phyloP scores from a whole-genome alignment of 2,329 filamentous ascomycete genomes.

The Pseudocercospora crystallina region DNA sequence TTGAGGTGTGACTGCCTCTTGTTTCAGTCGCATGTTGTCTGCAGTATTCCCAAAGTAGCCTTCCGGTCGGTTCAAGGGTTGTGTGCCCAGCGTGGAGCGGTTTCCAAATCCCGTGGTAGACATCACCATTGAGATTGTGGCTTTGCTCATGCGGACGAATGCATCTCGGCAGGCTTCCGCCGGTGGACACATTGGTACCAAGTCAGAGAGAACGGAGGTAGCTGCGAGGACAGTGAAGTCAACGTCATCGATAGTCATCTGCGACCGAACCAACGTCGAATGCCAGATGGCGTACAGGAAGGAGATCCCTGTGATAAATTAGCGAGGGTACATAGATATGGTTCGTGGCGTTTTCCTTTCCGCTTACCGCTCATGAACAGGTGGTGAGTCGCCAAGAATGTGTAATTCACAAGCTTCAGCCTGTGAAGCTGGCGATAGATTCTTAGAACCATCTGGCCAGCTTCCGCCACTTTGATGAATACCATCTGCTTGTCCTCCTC shows the following conservation, averaged over 20 bases:
- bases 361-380: constrained; percentile 86
- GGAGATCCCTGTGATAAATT: constrained; percentile 62
- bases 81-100: constrained; percentile 31
- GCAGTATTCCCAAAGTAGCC: constrained; percentile 27
- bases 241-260: constrained; percentile 90
- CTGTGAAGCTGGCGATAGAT: constrained; percentile 88
- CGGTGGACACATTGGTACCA: constrained; percentile 92
- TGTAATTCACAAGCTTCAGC: constrained; percentile 89
- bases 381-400: constrained; percentile 91
- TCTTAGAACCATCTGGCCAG: constrained; percentile 86
- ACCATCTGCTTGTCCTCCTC: constrained; percentile 85
- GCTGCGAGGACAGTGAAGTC: constrained; percentile 93
- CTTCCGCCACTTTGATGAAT: constrained; percentile 91
- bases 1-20: constrained; percentile 4
- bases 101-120: constrained; percentile 72
- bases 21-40: constrained; percentile 7
- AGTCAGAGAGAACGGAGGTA: constrained; percentile 85
- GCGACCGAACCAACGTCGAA: constrained; percentile 80
- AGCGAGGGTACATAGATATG: neutral
- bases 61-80: constrained; percentile 29
- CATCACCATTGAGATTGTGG: constrained; percentile 92
- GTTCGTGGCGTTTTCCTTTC: too few species aligned
- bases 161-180: constrained; percentile 93
- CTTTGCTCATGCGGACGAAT: constrained; percentile 91
- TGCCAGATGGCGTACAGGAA: constrained; percentile 98